A percentile compares a stretch with the other conserved stretches of the same genome.
Conservation (phyloP, 768 basidiomycete species). For the Trametes meyenii region DNA sequence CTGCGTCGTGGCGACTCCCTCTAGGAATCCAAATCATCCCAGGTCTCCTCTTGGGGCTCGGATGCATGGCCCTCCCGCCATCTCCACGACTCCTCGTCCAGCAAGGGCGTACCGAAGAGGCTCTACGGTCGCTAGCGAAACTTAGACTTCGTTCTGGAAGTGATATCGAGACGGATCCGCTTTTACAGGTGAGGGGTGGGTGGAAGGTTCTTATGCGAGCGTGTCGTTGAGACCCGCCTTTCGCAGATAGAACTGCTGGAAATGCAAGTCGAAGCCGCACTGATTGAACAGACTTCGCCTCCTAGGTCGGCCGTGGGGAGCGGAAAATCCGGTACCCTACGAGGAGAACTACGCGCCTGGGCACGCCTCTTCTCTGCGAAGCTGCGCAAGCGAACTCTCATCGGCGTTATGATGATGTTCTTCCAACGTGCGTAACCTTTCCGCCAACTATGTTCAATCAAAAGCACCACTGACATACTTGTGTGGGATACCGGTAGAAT, state of each 20-base stretch:
- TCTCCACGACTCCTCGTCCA: conserved; percentile 63
- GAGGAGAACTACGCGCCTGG: conserved; percentile 53
- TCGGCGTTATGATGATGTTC: conserved; percentile 77
- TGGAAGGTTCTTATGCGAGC: not conserved
- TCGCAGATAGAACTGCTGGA: conserved; percentile 73
- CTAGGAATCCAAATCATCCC: conserved; percentile 73
- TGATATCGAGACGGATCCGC: conserved; percentile 52
- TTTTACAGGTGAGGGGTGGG: conserved; percentile 46
- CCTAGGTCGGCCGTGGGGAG: not conserved
- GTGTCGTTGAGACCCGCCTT: not conserved
- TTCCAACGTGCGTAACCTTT: conserved; percentile 67
- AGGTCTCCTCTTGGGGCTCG: conserved; percentile 64
- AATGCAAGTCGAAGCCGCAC: conserved; percentile 67
- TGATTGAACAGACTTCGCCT: conserved; percentile 45
- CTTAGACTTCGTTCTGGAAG: conserved; percentile 51
- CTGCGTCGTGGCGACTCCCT: conserved; percentile 77
- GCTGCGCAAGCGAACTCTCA: conserved; percentile 62
- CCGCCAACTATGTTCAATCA: not conserved
- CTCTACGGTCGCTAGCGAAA: conserved; percentile 55
- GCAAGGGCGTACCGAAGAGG: conserved; percentile 59
- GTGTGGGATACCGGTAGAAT: conserved; percentile 51
- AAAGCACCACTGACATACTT: not conserved
- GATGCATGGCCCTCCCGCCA: conserved; percentile 60
- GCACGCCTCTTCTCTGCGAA: conserved; percentile 52
- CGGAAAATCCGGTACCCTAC: conserved; percentile 18